These are phyloP conservation scores for Sisymbrium irio DNA, from an alignment of 345 rosid species.

Conservation along the genomic window DNA sequence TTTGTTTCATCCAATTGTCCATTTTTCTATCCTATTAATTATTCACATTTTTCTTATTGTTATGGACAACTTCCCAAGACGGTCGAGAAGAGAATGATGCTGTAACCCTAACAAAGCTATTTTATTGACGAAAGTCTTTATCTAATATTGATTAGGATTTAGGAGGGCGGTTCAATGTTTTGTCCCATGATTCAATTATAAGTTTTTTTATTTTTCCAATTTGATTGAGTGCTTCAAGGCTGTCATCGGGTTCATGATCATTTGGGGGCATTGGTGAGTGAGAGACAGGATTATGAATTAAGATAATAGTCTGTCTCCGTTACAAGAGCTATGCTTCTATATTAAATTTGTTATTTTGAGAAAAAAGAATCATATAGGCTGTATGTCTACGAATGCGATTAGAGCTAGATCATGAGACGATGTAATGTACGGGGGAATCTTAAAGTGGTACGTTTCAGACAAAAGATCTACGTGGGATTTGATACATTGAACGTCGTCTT, in stretches of 20 bases:
- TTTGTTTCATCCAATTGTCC: constrained; percentile 26
- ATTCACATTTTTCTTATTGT: constrained; percentile 9
- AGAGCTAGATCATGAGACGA: background rate
- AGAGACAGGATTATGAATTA: constrained; percentile 27
- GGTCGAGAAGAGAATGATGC: constrained; percentile 8
- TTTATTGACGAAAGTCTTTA: background rate
- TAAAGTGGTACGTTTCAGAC: constrained; percentile 22
- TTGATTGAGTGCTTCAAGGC: constrained; percentile 12
- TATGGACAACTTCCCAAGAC: constrained; percentile 23
- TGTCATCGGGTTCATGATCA: constrained; percentile 23
- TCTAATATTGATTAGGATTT: constrained; percentile 9
- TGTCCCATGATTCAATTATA: background rate
- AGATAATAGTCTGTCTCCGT: constrained; percentile 21
- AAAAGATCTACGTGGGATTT: constrained; percentile 24
- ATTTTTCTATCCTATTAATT: background rate
- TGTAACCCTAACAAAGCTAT: background rate
- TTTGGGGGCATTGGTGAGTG: constrained; percentile 10
- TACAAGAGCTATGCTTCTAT: background rate
- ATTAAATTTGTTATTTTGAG: constrained; percentile 3
- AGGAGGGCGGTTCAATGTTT: constrained; percentile 30
- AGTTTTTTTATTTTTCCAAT: no score
- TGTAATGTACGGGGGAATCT: constrained; percentile 22
- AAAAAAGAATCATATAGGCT: background rate
- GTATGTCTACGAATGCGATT: background rate
- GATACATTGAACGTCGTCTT: constrained; percentile 28